A percentile compares a stretch with the other conserved stretches of the same genome.
Evolutionary conservation across 1,284 basidiomycete genomes (phyloP).

Genomic region (Leccinum subspadiceum): DNA sequence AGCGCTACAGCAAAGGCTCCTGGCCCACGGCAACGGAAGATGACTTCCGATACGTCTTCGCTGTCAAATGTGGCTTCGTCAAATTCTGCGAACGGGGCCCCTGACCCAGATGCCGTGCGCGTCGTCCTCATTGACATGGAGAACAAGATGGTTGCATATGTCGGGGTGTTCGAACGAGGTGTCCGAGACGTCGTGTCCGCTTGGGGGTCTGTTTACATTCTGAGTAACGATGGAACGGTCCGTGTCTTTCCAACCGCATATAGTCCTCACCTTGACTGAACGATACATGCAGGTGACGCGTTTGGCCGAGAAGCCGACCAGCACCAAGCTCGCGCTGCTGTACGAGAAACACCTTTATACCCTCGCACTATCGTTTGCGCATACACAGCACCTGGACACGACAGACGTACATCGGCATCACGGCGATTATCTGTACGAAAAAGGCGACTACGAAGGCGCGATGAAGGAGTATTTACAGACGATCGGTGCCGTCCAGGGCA

Average conservation of each 20-base stretch:
- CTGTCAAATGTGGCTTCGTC: neutral
- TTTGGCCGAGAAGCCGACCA: slow-evolving; percentile 77
- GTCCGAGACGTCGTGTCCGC: too few relatives aligned
- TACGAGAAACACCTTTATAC: slow-evolving; percentile 76
- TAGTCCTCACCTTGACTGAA: neutral
- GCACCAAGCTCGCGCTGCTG: slow-evolving; percentile 77
- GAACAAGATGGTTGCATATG: slow-evolving; percentile 89
- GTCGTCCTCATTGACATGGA: slow-evolving; percentile 91
- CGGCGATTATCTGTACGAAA: slow-evolving; percentile 89
- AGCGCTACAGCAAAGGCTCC: slow-evolving; percentile 45
- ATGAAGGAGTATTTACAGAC: slow-evolving; percentile 93
- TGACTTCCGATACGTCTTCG: slow-evolving; percentile 41
- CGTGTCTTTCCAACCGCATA: slow-evolving; percentile 22
- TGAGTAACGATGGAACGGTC: slow-evolving; percentile 77
- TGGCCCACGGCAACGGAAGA: slow-evolving; percentile 21
- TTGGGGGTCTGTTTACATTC: slow-evolving; percentile 76
- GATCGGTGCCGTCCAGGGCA: slow-evolving; percentile 86
- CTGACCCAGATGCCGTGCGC: slow-evolving; percentile 72
- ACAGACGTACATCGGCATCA: slow-evolving; percentile 88
- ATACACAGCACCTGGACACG: slow-evolving; percentile 73
- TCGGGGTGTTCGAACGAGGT: too few relatives aligned
- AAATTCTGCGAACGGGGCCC: slow-evolving; percentile 42
- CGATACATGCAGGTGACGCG: slow-evolving; percentile 53
- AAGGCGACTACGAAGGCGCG: slow-evolving; percentile 90
- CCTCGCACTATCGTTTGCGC: slow-evolving; percentile 74